Evolutionary conservation across 2,329 filamentous ascomycete species (phyloP), one percentile per base, ranked within the genome.

Genomic region (Neonectria coccinea): DNA sequence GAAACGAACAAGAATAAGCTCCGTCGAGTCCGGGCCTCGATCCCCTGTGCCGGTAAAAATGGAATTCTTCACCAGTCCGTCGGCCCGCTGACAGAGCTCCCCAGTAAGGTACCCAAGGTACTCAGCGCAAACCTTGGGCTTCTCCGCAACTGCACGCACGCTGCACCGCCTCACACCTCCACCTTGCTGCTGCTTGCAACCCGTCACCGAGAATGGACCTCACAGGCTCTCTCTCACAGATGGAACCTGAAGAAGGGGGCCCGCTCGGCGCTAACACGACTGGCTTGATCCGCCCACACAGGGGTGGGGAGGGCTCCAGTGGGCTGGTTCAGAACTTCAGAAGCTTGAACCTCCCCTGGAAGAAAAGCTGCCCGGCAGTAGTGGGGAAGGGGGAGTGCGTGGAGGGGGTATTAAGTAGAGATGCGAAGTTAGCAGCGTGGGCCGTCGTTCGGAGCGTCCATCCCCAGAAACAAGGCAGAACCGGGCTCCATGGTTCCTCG

Each of bases 301-400:
- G 29, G 29, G 39, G 39, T n/a, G 25, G 27, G 39, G 39, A n/a
- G 25, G 27, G 14, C 25, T 27, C 47, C 47, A 50, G 47, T 31
- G 47, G 47, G 47, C 47, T 50, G 47, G 47, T 50, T 50, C 47
- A 33, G 47, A 50, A 18, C 27, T 50, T 50, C 47, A 50, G 47
- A 50, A 18, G 47, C 47, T 50, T 31, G 27, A 18, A 4, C n/a
- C 7, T n/a, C 16, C 48, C 27, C 27, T 22, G 22, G 22, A 27
- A 33, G 10, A 33, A 33, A 33, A 12, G 31, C 31, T 33, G 11
- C 8, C 9, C 31, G 31, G 45, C 4, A 5, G 45, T 2, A 29
- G 44, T 25, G 44, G 44, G 44, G 44, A 47, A 9, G 44, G 18
- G 14, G 44, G 16, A 25, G 25, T 25, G 25, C 25, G 36, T 14